Percentiles rank a stretch among this genome's conserved stretches.
phyloP scores from a whole-genome alignment of 2,329 filamentous ascomycete species.

The Curvularia verruculosa region DNA sequence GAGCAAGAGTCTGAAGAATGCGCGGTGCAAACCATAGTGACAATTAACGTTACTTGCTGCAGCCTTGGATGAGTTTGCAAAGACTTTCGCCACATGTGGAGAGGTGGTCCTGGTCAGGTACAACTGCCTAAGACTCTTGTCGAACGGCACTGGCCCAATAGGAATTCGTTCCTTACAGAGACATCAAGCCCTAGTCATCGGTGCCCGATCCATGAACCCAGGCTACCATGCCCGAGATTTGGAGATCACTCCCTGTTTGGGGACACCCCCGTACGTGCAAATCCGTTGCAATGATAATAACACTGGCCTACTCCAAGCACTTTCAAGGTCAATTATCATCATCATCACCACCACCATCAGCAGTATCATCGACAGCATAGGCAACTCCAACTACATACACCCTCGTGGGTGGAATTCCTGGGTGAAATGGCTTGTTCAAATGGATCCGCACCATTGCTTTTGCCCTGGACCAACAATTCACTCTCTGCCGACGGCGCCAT shows the following conservation, averaged over 20 bases:
- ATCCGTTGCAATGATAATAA: constrained; percentile 10
- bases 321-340: neutral
- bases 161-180: constrained; percentile 3
- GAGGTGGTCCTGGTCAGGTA: neutral
- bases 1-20: neutral
- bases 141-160: constrained; percentile 1
- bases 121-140: constrained; percentile 7
- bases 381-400: constrained; percentile 1
- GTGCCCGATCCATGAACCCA: constrained; percentile 16
- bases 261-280: constrained; percentile 10
- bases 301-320: neutral
- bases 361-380: neutral
- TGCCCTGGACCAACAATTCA: constrained; percentile 27
- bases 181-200: constrained; percentile 6
- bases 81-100: neutral
- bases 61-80: neutral
- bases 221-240: constrained; percentile 13
- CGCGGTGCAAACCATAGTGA: neutral
- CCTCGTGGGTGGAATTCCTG: neutral
- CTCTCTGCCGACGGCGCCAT: constrained; percentile 20
- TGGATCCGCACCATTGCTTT: constrained; percentile 23
- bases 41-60: neutral
- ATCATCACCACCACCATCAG: neutral
- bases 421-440: constrained; percentile 25
- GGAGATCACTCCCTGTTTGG: constrained; percentile 13